Evolutionary conservation across 2,329 filamentous ascomycete genomes (phyloP).

Genomic region (Aspergillus quadricinctus): DNA sequence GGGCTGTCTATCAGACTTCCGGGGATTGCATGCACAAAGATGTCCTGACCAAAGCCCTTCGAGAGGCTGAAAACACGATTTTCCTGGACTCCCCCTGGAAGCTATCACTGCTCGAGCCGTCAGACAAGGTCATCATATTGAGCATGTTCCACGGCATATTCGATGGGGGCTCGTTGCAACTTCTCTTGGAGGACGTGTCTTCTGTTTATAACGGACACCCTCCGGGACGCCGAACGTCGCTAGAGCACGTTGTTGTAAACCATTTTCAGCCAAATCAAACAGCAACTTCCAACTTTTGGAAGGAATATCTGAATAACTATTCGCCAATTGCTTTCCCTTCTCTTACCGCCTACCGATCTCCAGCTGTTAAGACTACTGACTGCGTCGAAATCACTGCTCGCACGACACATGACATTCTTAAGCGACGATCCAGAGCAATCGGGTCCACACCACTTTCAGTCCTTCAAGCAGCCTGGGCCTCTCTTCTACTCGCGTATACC

Average conservation of each 20-base stretch:
- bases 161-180: constrained; percentile 33
- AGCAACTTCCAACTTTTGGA: constrained; percentile 19
- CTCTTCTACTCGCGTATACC: constrained; percentile 30
- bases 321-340: constrained; percentile 21
- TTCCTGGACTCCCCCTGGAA: constrained; percentile 20
- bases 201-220: constrained; percentile 13
- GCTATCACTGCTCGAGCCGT: constrained; percentile 16
- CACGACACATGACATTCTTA: constrained; percentile 23
- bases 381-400: constrained; percentile 19
- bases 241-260: constrained; percentile 22
- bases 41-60: constrained; percentile 14
- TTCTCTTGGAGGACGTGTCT: constrained; percentile 30
- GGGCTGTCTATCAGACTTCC: constrained; percentile 13
- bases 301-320: constrained; percentile 14
- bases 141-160: constrained; percentile 38
- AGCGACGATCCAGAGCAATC: constrained; percentile 25
- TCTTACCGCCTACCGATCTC: constrained; percentile 16
- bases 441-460: constrained; percentile 30
- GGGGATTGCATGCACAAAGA: constrained; percentile 12
- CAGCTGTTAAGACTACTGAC: constrained; percentile 10
- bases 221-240: constrained; percentile 14
- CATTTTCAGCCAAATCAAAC: constrained; percentile 21
- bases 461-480: constrained; percentile 35
- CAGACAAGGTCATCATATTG: constrained; percentile 17
- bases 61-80: constrained; percentile 18